A percentile compares a stretch with the other conserved stretches of the same genome.
These are phyloP conservation scores for Kurtzmaniella quercitrusa DNA, from an alignment of 1,139 yeast genomes.

Conservation along the genomic window DNA sequence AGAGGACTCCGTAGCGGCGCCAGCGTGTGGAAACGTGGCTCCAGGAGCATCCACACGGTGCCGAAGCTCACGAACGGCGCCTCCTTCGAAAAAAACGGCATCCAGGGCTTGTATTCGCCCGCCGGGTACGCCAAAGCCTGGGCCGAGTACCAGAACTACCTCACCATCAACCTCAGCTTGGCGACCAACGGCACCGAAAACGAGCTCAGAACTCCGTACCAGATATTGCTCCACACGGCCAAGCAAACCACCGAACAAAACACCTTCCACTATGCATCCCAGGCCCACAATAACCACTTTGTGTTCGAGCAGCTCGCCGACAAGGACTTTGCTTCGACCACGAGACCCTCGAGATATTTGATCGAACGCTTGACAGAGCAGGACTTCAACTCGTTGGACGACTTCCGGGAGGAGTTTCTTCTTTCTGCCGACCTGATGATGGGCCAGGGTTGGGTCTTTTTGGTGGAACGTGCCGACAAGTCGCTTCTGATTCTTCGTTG, in stretches of 20 bases:
- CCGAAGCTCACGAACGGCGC: slow-evolving; percentile 51
- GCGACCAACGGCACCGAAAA: slow-evolving; percentile 75
- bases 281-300: slow-evolving; percentile 88
- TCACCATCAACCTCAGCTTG: slow-evolving; percentile 67
- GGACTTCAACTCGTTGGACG: slow-evolving; percentile 42
- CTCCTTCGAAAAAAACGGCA: slow-evolving; percentile 44
- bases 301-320: slow-evolving; percentile 65
- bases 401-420: slow-evolving; percentile 49
- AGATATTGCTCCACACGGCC: slow-evolving; percentile 70
- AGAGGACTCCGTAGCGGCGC: neutral
- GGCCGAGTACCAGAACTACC: slow-evolving; percentile 71
- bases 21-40: neutral
- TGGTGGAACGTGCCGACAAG: slow-evolving; percentile 73
- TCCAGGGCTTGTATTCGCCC: slow-evolving; percentile 67
- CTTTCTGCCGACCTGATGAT: slow-evolving; percentile 49
- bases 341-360: slow-evolving; percentile 47
- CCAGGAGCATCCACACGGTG: slow-evolving; percentile 54
- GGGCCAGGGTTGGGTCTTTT: slow-evolving; percentile 88
- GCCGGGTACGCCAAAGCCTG: slow-evolving; percentile 72
- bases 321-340: slow-evolving; percentile 25
- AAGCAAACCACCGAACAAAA: slow-evolving; percentile 65
- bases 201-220: slow-evolving; percentile 76
- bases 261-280: slow-evolving; percentile 84
- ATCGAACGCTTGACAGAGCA: slow-evolving; percentile 38
- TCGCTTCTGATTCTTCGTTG: slow-evolving; percentile 58